Conservation (phyloP, 73 alveolate genomes). For the Stentor roeselii region DNA sequence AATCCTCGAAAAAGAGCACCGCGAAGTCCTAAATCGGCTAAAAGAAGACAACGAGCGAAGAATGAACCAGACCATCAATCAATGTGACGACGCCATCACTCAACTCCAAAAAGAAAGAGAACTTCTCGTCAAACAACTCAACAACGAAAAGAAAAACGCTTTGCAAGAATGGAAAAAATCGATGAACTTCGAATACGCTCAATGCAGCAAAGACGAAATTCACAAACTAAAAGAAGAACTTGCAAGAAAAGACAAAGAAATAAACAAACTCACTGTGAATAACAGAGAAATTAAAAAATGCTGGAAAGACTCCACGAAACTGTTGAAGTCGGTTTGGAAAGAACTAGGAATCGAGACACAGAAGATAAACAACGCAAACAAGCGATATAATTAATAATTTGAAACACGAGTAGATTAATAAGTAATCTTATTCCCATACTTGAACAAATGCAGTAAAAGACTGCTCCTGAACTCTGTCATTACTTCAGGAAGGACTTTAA, state of each 20-base stretch:
- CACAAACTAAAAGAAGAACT: conserved; percentile 49
- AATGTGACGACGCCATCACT: conserved; percentile 7
- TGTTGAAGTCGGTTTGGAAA: conserved; percentile 16
- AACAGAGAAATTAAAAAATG: conserved; percentile 52
- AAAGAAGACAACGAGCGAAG: conserved; percentile 11
- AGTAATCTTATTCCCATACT: not conserved
- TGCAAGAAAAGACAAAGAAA: conserved; percentile 58
- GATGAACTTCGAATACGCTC: not conserved
- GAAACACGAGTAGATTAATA: too few relatives aligned
- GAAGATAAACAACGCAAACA: not conserved
- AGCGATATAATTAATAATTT: conserved; percentile 6
- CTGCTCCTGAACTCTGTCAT: not conserved
- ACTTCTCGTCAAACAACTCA: not conserved
- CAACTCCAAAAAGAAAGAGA: conserved; percentile 17
- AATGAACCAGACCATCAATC: conserved; percentile 2
- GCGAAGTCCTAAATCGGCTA: not conserved
- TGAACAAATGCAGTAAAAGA: not conserved
- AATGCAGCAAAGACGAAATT: conserved; percentile 12
- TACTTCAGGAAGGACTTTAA: not conserved
- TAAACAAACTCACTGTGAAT: conserved; percentile 36
- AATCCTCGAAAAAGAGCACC: not conserved
- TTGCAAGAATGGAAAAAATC: not conserved
- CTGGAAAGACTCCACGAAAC: conserved; percentile 38
- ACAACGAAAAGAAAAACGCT: not conserved
- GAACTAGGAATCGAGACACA: conserved; percentile 24